Evolutionary conservation across 768 basidiomycete species (phyloP).

Genomic region (Termitomyces sp.): DNA sequence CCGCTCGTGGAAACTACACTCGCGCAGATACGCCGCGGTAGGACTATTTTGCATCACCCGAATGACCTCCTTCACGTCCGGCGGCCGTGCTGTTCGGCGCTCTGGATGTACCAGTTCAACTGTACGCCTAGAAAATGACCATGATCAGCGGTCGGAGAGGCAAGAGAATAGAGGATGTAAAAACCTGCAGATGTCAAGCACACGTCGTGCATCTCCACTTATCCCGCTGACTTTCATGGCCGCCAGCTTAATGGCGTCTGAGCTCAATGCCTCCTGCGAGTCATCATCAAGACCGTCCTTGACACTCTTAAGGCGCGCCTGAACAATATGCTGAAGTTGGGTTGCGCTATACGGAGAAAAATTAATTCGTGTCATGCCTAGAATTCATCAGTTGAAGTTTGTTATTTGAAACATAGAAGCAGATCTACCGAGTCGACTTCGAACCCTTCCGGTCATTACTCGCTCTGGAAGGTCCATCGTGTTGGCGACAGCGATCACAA

Average conservation of each 20-base stretch:
- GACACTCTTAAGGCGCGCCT: constrained; percentile 68
- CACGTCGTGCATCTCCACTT: constrained; percentile 91
- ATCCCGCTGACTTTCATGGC: constrained; percentile 69
- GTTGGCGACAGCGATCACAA: constrained; percentile 96
- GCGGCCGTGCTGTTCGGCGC: constrained; percentile 51
- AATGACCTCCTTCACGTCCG: constrained; percentile 77
- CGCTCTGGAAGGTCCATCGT: constrained; percentile 98
- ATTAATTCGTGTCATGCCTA: constrained; percentile 88
- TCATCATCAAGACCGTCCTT: constrained; percentile 45
- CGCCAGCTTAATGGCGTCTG: constrained; percentile 81
- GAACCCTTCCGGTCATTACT: constrained; percentile 87
- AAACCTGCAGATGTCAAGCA: constrained; percentile 91
- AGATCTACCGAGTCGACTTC: constrained; percentile 77
- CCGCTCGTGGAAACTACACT: constrained; percentile 84
- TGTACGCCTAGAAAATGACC: constrained; percentile 50
- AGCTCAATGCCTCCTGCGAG: constrained; percentile 47
- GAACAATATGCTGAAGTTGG: constrained; percentile 83
- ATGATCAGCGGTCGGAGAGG: not conserved
- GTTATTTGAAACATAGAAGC: not conserved
- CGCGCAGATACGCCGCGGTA: constrained; percentile 75
- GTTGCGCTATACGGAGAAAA: constrained; percentile 83
- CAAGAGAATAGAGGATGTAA: constrained; percentile 15
- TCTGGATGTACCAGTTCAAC: constrained; percentile 70
- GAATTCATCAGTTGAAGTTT: not conserved
- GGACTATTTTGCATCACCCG: constrained; percentile 89